Evolutionary conservation across 2,329 filamentous ascomycete genomes (phyloP).

Genomic region (Fusarium transvaalense): DNA sequence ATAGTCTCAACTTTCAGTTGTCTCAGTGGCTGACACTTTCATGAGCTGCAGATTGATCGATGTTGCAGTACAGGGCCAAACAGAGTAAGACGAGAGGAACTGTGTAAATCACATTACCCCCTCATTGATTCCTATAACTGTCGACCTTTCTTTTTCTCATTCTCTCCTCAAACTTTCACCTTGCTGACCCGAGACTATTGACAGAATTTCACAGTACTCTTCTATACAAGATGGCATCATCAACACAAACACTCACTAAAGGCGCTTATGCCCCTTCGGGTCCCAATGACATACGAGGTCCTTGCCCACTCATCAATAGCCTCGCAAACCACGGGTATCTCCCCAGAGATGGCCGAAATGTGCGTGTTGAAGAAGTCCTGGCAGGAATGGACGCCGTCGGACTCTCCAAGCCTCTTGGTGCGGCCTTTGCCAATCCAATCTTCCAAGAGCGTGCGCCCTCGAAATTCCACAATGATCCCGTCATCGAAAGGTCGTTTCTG

Average conservation of each 20-base stretch:
- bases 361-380: conserved; percentile 32
- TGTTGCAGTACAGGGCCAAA: background rate
- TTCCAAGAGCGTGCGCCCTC: conserved; percentile 35
- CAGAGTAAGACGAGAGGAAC: background rate
- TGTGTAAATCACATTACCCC: background rate
- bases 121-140: background rate
- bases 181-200: background rate
- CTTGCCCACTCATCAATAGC: conserved; percentile 44
- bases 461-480: conserved; percentile 14
- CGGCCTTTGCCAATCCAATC: conserved; percentile 41
- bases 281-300: conserved; percentile 38
- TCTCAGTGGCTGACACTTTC: conserved; percentile 3
- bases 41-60: background rate
- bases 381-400: conserved; percentile 36
- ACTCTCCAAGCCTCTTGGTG: conserved; percentile 38
- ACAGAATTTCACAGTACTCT: background rate
- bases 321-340: conserved; percentile 47
- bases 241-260: conserved; percentile 22
- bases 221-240: conserved; percentile 21
- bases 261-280: conserved; percentile 37
- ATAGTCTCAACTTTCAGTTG: conserved; percentile 9
- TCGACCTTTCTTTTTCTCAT: background rate
- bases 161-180: background rate
- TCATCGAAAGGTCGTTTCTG: conserved; percentile 14
- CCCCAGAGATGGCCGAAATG: conserved; percentile 40